These are phyloP conservation scores for Rhizopus delemar DNA, from an alignment of 371 early-diverging fungal species.

Conservation along the genomic window DNA sequence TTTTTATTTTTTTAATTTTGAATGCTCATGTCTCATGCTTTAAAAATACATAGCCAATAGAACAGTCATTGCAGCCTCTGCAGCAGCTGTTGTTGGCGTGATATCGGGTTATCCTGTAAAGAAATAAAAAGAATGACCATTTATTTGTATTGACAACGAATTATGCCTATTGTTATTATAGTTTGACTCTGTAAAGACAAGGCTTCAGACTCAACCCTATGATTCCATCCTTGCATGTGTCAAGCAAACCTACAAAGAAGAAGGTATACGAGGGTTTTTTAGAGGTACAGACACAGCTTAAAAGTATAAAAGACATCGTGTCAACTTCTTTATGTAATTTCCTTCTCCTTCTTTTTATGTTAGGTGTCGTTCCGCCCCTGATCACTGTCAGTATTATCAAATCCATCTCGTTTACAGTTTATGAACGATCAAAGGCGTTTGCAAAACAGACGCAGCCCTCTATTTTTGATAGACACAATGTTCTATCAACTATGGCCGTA, in stretches of 20 bases:
- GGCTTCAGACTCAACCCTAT: conserved; percentile 81
- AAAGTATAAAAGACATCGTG: not conserved
- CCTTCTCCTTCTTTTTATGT: not conserved
- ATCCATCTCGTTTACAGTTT: conserved; percentile 75
- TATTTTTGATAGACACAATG: conserved; percentile 29
- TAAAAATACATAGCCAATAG: conserved; percentile 45
- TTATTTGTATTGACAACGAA: not conserved
- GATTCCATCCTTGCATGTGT: conserved; percentile 69
- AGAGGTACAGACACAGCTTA: conserved; percentile 46
- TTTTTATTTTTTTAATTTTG: not conserved
- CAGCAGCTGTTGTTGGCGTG: conserved; percentile 65
- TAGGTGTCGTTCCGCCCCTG: conserved; percentile 75
- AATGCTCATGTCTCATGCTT: not conserved
- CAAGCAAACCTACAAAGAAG: conserved; percentile 65
- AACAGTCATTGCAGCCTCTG: conserved; percentile 62
- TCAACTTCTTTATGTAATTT: not conserved
- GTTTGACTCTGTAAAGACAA: conserved; percentile 81
- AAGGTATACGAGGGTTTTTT: conserved; percentile 75
- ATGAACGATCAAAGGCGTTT: conserved; percentile 56
- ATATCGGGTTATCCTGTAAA: conserved; percentile 60
- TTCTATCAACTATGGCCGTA: conserved; percentile 51
- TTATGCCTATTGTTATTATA: conserved; percentile 1
- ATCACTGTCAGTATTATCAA: conserved; percentile 78
- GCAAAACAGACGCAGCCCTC: conserved; percentile 28
- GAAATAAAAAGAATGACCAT: not conserved